Evolutionary conservation across 768 basidiomycete species (phyloP), one percentile per base, ranked within the genome.

Genomic region (Gloeopeniophorella convolvens): DNA sequence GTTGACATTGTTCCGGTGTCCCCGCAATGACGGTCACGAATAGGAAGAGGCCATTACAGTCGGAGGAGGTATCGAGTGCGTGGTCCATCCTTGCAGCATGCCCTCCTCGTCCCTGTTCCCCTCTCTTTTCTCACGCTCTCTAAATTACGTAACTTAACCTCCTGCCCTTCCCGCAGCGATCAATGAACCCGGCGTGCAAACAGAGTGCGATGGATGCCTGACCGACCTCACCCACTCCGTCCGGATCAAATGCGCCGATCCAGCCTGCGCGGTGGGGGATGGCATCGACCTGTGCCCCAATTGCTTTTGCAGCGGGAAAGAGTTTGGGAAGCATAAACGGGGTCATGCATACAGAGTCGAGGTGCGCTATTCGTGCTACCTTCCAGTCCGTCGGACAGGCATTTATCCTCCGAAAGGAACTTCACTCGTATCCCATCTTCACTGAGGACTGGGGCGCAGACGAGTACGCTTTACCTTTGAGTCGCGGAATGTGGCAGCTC

Each of bases 391-490:
- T 23, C 49, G 46, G 24, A 56, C 60, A 62, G 27, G 30, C 34
- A 13, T 44, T 20, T 20, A 16, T 27, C 40, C 8, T 33, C 18
- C 15, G 44, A 10, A 63, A 94, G 93, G 94, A 96, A 71, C 78
- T 94, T 61, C 91, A 96, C 65, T 92, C 95, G 7, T 90, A 94
- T 67, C 96, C 95, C 3, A 96, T 99, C 61, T 95, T 96, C 61
- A 77, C 83, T 7, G 82, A 85, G 48, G 91, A 95, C 65, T 98
- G 95, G 96, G 95, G 93, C 32, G 95, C 94, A 8, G 95, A 98
- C 66, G 95, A 99, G 90, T 92, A 60, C 67, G 83, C 71, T 4
- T 21, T 27, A 3, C 31, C 50, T 35, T 31, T 41, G 27, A 23
- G n/a, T 43, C 39, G 8, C 21, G 28, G 42, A 2, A 15, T 28